A percentile compares a stretch with the other conserved stretches of the same genome.
phyloP scores from a whole-genome alignment of 345 rosid genomes.

The Crucihimalaya himalaica region DNA sequence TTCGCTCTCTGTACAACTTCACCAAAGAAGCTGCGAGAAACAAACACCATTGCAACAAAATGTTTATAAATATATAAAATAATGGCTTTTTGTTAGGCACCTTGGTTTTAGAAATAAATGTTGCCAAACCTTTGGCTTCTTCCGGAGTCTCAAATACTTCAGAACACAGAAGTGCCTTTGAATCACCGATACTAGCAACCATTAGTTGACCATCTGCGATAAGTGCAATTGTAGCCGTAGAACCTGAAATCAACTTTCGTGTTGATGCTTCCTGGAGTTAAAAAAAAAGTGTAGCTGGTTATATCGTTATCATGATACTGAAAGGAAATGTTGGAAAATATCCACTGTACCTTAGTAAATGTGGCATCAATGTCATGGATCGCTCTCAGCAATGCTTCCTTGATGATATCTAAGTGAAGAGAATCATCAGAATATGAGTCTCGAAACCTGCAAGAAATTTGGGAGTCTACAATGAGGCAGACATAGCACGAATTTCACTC shows the following conservation, averaged over 20 bases:
- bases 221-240: conserved; percentile 77
- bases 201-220: conserved; percentile 79
- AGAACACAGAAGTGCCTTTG: conserved; percentile 90
- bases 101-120: conserved; percentile 20
- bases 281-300: neutral
- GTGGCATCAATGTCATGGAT: conserved; percentile 83
- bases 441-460: conserved; percentile 52
- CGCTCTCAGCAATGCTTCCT: conserved; percentile 85
- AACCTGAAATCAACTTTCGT: conserved; percentile 63
- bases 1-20: conserved; percentile 68
- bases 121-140: conserved; percentile 80
- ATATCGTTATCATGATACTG: neutral
- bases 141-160: conserved; percentile 75
- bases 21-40: conserved; percentile 67
- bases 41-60: conserved; percentile 19
- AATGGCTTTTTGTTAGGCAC: neutral
- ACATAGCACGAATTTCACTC: neutral
- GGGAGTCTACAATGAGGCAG: neutral
- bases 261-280: conserved; percentile 62
- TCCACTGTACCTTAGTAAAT: conserved; percentile 66
- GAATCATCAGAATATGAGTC: conserved; percentile 59
- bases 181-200: conserved; percentile 91
- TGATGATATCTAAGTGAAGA: conserved; percentile 76
- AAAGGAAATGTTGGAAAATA: neutral
- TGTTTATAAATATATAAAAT: neutral